Base-by-base conservation (phyloP, 805 yeast species). In the Barnettozyma siamensis region DNA sequence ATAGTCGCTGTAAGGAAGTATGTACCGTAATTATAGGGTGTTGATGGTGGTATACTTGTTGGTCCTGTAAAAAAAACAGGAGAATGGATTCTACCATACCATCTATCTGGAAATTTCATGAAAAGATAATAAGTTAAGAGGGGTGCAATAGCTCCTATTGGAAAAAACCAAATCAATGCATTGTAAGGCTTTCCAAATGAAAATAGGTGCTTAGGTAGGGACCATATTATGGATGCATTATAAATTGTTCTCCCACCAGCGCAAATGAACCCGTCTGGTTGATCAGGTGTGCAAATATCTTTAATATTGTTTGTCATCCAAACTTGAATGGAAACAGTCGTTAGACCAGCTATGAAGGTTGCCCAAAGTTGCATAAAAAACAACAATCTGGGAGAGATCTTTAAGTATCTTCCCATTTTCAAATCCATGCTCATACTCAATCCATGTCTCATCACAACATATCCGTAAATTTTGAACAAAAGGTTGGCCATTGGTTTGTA, bases 31-130 rank as follows among this genome's bases (percentile, higher is more conserved):
- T 78, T 80, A 58, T 79, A 80, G 23, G 84, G 78, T 5, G 88
- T 79, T 30, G 85, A 82, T 32, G 91, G 89, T 13, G 91, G 89
- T 51, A 81, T 76, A 49, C 70, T 67, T 34, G 80, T 80, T n/a
- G 75, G 61, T 7, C 76, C 72, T 16, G 72, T 65, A 51, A 84
- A 72, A 40, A 86, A 80, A 10, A 81, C 79, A 0, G 88, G 86
- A 2, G 80, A 74, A 43, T 75, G 76, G 44, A 76, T 65, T 45
- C 67, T 64, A 20, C 62, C 62, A 30, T 57, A 42, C 41, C 46
- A 69, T 19, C 47, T 52, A 35, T 53, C 48, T 19, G 67, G 69
- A 36, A 46, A 47, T 36, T 41, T 48, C 45, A 50, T 55, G 42
- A 61, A 59, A 15, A 60, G 17, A 20, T 47, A 45, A 50, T 55